These are phyloP conservation scores for Noccaea caerulescens DNA, from an alignment of 345 rosid species.

Conservation along the genomic window DNA sequence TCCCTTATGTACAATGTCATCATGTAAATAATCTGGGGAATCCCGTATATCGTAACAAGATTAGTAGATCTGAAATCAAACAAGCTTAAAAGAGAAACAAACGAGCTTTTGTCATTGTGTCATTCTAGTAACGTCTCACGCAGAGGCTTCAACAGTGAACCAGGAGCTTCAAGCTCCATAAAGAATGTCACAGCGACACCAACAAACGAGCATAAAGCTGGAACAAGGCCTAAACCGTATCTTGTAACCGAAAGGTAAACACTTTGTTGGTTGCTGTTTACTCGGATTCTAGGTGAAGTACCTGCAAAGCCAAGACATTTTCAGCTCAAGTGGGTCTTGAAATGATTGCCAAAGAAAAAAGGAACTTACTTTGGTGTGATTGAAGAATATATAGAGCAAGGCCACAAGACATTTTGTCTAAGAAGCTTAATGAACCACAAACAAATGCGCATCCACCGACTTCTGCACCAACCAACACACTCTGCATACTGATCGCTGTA, in stretches of 20 bases:
- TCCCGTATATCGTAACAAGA: constrained; percentile 2
- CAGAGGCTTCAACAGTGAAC: constrained; percentile 49
- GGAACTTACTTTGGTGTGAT: constrained; percentile 78
- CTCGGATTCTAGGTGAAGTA: constrained; percentile 46
- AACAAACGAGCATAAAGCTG: constrained; percentile 72
- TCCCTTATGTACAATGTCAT: constrained; percentile 34
- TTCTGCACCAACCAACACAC: constrained; percentile 78
- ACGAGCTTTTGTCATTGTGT: neutral
- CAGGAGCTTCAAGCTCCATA: constrained; percentile 61
- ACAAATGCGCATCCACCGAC: constrained; percentile 93
- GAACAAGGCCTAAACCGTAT: constrained; percentile 86
- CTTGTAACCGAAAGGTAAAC: constrained; percentile 66
- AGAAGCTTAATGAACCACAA: constrained; percentile 88
- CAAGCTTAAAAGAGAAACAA: neutral
- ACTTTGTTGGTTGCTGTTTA: constrained; percentile 31
- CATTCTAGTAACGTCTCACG: constrained; percentile 66
- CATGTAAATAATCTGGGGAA: constrained; percentile 12
- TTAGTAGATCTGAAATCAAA: constrained; percentile 17
- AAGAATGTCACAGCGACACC: constrained; percentile 75
- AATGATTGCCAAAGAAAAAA: neutral
- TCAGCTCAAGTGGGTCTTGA: neutral
- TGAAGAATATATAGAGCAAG: constrained; percentile 79
- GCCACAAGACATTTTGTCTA: constrained; percentile 94
- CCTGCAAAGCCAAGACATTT: constrained; percentile 49
- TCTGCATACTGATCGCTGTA: constrained; percentile 93